A percentile compares a stretch with the other conserved stretches of the same genome.
phyloP scores from a whole-genome alignment of 257 asterid genomes.

The Solanum tarapatanum region DNA sequence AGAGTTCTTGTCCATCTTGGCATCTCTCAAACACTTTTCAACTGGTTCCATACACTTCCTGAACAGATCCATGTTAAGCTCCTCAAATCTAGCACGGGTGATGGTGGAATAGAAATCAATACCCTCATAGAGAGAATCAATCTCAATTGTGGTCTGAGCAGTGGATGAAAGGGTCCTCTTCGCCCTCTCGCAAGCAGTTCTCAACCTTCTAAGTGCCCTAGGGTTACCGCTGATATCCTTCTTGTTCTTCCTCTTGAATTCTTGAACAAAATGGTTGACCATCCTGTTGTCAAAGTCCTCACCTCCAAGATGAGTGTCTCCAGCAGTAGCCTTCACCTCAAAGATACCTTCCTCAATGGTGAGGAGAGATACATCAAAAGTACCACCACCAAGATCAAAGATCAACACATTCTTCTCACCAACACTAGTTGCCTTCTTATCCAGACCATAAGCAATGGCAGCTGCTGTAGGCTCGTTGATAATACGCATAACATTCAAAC shows the following conservation, averaged over 20 bases:
- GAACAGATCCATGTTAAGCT: constrained; percentile 29
- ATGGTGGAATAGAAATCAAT: constrained; percentile 30
- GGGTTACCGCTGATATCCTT: constrained; percentile 12
- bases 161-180: constrained; percentile 29
- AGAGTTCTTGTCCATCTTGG: constrained; percentile 28
- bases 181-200: constrained; percentile 29
- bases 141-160: constrained; percentile 29
- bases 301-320: constrained; percentile 29
- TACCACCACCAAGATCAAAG: constrained; percentile 4
- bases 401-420: constrained; percentile 1
- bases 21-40: constrained; percentile 27
- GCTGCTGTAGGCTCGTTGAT: constrained; percentile 2
- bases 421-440: neutral
- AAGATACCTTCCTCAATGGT: constrained; percentile 56
- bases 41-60: constrained; percentile 32
- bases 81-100: constrained; percentile 33
- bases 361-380: constrained; percentile 27
- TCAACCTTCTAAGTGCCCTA: constrained; percentile 23
- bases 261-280: constrained; percentile 1
- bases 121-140: constrained; percentile 25
- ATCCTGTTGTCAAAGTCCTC: neutral
- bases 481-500: neutral
- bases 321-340: constrained; percentile 59
- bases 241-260: constrained; percentile 1
- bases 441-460: neutral